Conservation (phyloP, 1,139 yeast genomes). For the Protomyces pachydermus region DNA sequence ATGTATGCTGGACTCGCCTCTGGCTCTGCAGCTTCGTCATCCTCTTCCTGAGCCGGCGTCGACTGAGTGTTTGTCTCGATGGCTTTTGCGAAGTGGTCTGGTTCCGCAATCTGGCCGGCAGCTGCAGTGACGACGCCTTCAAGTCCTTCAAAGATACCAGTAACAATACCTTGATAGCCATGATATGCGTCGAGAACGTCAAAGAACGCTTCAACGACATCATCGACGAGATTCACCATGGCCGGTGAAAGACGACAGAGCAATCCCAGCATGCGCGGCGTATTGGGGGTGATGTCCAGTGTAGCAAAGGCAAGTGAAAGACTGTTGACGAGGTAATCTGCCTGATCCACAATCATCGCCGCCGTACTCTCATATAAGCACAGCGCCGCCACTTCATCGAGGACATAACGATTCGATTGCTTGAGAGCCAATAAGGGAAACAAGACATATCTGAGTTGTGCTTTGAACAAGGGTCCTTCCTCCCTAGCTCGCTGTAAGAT, state of each 20-base stretch:
- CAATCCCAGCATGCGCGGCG: slow-evolving; percentile 64
- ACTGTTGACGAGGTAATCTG: slow-evolving; percentile 75
- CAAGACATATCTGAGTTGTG: slow-evolving; percentile 52
- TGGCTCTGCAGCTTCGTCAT: slow-evolving; percentile 47
- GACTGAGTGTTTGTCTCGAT: slow-evolving; percentile 17
- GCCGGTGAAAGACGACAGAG: slow-evolving; percentile 66
- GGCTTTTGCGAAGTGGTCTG: neutral
- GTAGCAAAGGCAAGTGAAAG: slow-evolving; percentile 63
- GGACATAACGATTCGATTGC: slow-evolving; percentile 46
- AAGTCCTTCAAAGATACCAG: slow-evolving; percentile 70
- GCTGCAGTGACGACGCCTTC: slow-evolving; percentile 59
- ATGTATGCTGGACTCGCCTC: slow-evolving; percentile 60
- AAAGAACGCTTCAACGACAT: slow-evolving; percentile 67
- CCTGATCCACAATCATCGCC: slow-evolving; percentile 56
- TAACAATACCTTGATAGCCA: slow-evolving; percentile 66
- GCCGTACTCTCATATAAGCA: slow-evolving; percentile 51
- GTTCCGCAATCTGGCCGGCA: slow-evolving; percentile 35
- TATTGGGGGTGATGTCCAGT: slow-evolving; percentile 64
- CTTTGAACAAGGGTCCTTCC: slow-evolving; percentile 44
- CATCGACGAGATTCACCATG: slow-evolving; percentile 62
- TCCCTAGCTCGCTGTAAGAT: slow-evolving; percentile 43
- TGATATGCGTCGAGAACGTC: slow-evolving; percentile 75
- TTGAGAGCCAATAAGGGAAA: slow-evolving; percentile 54
- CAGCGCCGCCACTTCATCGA: slow-evolving; percentile 48
- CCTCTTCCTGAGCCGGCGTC: slow-evolving; percentile 34